These are phyloP conservation scores for Ogataea dorogensis DNA, from an alignment of 805 yeast species.

Conservation along the genomic window DNA sequence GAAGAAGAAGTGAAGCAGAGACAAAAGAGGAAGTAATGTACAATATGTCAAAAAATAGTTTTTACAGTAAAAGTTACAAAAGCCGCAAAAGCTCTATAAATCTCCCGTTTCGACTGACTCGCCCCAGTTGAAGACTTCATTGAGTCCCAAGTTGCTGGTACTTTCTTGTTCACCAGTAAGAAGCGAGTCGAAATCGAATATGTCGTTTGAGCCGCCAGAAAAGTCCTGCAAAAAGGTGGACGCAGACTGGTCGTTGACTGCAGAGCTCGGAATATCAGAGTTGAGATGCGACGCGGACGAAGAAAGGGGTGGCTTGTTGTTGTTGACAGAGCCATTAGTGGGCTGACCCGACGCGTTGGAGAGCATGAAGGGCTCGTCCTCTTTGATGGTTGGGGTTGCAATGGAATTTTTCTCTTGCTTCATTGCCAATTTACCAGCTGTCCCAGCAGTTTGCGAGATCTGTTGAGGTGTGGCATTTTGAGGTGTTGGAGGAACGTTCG, in stretches of 20 bases:
- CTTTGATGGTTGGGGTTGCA: constrained; percentile 30
- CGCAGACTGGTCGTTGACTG: constrained; percentile 17
- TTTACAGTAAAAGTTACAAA: constrained; percentile 10
- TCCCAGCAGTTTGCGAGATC: constrained; percentile 11
- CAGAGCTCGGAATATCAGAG: constrained; percentile 19
- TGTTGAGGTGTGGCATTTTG: constrained; percentile 25
- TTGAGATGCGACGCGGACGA: constrained; percentile 13
- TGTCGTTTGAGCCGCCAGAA: constrained; percentile 36
- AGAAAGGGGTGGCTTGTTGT: constrained; percentile 4
- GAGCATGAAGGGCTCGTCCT: constrained; percentile 25
- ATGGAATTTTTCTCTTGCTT: constrained; percentile 26
- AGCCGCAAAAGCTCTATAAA: constrained; percentile 13
- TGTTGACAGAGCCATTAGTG: constrained; percentile 7
- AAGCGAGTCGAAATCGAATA: constrained; percentile 45
- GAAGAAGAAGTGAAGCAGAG: constrained; percentile 82
- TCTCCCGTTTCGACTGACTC: constrained; percentile 43
- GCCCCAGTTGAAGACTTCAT: constrained; percentile 39
- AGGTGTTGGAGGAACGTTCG: constrained; percentile 23
- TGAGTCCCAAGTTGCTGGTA: constrained; percentile 34
- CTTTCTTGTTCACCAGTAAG: constrained; percentile 41
- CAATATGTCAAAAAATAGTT: constrained; percentile 4
- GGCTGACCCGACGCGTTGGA: too few relatives aligned
- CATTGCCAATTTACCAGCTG: constrained; percentile 18
- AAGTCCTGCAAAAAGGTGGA: constrained; percentile 31
- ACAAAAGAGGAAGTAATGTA: constrained; percentile 31